phyloP scores from a whole-genome alignment of 176 grass and related monocot genomes.

The Carex scoparia region DNA sequence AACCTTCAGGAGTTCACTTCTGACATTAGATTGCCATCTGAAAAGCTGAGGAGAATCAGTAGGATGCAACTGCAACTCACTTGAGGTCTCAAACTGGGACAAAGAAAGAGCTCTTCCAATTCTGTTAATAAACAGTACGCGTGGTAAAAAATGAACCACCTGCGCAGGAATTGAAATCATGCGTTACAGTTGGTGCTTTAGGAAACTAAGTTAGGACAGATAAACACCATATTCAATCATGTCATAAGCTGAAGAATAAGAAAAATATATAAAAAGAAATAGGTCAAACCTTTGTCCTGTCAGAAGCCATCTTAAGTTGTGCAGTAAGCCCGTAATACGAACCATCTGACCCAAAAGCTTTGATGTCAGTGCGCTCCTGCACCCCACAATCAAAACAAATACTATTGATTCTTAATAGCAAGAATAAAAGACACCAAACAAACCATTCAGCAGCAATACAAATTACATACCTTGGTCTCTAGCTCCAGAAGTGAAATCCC shows the following conservation, averaged over 20 bases:
- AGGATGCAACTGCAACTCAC: constrained; percentile 57
- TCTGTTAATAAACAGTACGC: constrained; percentile 81
- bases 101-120: constrained; percentile 54
- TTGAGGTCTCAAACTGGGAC: constrained; percentile 60
- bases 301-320: constrained; percentile 95
- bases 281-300: constrained; percentile 85
- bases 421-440: constrained; percentile 10
- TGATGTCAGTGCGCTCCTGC: constrained; percentile 81
- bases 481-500: constrained; percentile 92
- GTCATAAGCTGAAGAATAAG: not conserved
- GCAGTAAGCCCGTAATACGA: constrained; percentile 87
- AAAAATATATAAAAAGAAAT: not conserved
- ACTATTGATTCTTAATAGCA: not conserved
- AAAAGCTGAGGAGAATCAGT: constrained; percentile 69
- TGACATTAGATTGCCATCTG: constrained; percentile 68
- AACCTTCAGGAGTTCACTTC: constrained; percentile 89
- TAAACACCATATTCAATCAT: not conserved
- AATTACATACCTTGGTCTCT: constrained; percentile 70
- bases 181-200: constrained; percentile 15
- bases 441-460: constrained; percentile 21
- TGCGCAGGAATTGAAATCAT: constrained; percentile 34
- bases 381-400: constrained; percentile 16
- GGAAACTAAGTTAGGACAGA: not conserved
- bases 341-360: constrained; percentile 81
- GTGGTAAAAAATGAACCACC: constrained; percentile 77